Evolutionary conservation across 495 filamentous ascomycete genomes (phyloP).

Genomic region (Astrocystis sublimbata): DNA sequence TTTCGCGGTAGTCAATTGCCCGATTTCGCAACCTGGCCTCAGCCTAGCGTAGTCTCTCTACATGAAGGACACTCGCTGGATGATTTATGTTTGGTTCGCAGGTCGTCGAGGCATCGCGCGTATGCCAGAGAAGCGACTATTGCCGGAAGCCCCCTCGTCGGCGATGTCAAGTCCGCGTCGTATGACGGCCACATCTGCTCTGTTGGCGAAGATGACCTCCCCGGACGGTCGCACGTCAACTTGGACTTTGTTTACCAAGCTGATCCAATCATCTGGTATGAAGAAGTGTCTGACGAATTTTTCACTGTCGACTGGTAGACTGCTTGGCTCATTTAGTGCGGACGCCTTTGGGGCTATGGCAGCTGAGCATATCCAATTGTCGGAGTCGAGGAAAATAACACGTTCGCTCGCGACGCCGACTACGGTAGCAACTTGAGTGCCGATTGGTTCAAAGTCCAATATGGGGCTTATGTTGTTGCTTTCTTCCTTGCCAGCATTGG

Average conservation of each 20-base stretch:
- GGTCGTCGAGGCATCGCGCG: background rate
- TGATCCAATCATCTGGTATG: conserved; percentile 6
- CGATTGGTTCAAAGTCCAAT: background rate
- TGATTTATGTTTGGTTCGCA: background rate
- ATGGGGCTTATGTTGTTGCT: background rate
- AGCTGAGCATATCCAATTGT: conserved; percentile 4
- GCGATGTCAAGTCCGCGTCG: conserved; percentile 31
- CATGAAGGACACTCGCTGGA: background rate
- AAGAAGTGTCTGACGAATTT: conserved; percentile 1
- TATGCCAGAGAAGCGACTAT: background rate
- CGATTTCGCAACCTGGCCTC: too few species aligned
- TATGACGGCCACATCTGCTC: conserved; percentile 34
- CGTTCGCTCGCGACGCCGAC: background rate
- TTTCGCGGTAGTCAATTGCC: too few species aligned
- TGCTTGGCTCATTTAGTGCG: background rate
- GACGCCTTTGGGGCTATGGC: background rate
- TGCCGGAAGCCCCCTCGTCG: background rate
- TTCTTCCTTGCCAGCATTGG: background rate
- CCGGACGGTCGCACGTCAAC: conserved; percentile 23
- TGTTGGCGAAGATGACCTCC: conserved; percentile 30
- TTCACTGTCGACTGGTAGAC: background rate
- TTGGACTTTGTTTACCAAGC: background rate
- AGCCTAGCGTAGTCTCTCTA: background rate
- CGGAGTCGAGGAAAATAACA: background rate
- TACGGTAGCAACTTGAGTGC: background rate